phyloP scores from a whole-genome alignment of 306 rosid genomes.

The Mimosa bimucronata region DNA sequence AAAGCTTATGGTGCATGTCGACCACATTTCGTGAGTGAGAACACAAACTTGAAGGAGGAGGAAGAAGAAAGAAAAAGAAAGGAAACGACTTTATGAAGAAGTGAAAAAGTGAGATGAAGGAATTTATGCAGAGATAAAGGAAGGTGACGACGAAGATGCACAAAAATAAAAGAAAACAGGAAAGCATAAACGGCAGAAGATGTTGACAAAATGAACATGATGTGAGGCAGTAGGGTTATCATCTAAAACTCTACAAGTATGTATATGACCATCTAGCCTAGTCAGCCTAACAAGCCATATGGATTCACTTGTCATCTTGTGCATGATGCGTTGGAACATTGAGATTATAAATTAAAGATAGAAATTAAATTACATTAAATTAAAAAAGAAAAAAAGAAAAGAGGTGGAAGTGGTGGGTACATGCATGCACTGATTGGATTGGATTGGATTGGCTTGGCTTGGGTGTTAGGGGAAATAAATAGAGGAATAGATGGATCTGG shows the following conservation, averaged over 20 bases:
- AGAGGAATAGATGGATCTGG: slow-evolving; percentile 1
- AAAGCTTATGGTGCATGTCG: background rate
- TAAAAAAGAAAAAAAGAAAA: background rate
- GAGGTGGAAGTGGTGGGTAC: background rate
- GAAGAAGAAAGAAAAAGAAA: background rate
- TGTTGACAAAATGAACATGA: slow-evolving; percentile 33
- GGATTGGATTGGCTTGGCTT: too few relatives aligned
- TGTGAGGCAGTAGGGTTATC: slow-evolving; percentile 3
- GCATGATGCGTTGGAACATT: slow-evolving; percentile 6
- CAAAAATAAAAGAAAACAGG: background rate
- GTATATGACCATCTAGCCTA: slow-evolving; percentile 29
- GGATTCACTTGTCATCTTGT: slow-evolving; percentile 29
- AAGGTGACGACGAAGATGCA: background rate
- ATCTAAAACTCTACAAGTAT: background rate
- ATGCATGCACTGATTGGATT: background rate
- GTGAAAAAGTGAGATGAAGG: background rate
- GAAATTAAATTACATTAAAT: background rate
- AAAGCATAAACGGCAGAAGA: slow-evolving; percentile 5
- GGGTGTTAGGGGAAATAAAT: background rate
- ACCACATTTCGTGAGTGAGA: background rate
- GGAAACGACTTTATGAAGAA: background rate
- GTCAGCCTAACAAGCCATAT: slow-evolving; percentile 1
- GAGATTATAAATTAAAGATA: background rate
- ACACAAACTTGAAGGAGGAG: background rate
- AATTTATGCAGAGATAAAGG: background rate